These are phyloP conservation scores for Glarea lozoyensis DNA, from an alignment of 495 filamentous ascomycete genomes.

Conservation along the genomic window DNA sequence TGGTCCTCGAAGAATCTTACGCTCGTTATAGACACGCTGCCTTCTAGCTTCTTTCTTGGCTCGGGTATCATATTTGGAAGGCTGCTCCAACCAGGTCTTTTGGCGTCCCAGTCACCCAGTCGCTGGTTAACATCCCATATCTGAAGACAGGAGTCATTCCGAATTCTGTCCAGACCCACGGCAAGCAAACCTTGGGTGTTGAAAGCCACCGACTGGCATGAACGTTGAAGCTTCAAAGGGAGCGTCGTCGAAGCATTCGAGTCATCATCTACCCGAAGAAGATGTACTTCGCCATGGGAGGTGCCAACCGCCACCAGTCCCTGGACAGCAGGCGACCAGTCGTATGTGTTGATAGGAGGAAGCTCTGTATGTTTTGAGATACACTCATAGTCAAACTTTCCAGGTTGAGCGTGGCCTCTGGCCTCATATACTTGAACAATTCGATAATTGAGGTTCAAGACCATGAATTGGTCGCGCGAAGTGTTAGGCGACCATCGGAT, in stretches of 20 bases:
- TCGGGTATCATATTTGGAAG: slow-evolving; percentile 17
- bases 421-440: slow-evolving; percentile 73
- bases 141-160: slow-evolving; percentile 87
- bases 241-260: slow-evolving; percentile 59
- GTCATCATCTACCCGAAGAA: slow-evolving; percentile 65
- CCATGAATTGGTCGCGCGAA: slow-evolving; percentile 56
- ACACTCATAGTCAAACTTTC: slow-evolving; percentile 54
- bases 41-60: slow-evolving; percentile 62
- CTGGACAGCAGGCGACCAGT: slow-evolving; percentile 71
- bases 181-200: slow-evolving; percentile 71
- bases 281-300: slow-evolving; percentile 71
- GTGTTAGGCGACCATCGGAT: slow-evolving; percentile 89
- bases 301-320: slow-evolving; percentile 80
- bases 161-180: slow-evolving; percentile 79
- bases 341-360: slow-evolving; percentile 82
- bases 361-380: slow-evolving; percentile 68
- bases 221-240: slow-evolving; percentile 73
- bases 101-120: slow-evolving; percentile 36
- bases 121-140: slow-evolving; percentile 84
- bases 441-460: slow-evolving; percentile 74
- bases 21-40: slow-evolving; percentile 79
- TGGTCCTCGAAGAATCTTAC: slow-evolving; percentile 84
- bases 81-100: slow-evolving; percentile 15
- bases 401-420: slow-evolving; percentile 43
- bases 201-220: slow-evolving; percentile 88